Evolutionary conservation across 1,139 yeast genomes (phyloP).

Genomic region (Yamadazyma sp.): DNA sequence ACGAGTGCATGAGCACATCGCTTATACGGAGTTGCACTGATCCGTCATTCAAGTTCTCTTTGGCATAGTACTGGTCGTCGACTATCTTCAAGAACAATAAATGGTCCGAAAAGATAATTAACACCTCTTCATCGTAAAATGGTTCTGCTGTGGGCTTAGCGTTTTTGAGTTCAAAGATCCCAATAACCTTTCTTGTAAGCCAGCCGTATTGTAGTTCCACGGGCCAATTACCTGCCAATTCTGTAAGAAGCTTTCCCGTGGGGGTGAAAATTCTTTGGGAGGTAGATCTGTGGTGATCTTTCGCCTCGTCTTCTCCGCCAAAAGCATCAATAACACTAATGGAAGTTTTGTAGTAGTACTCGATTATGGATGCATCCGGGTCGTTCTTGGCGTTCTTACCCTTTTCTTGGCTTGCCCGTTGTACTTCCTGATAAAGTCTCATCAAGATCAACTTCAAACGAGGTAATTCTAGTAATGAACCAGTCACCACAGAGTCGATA

Average conservation of each 20-base stretch:
- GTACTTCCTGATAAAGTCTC: constrained; percentile 43
- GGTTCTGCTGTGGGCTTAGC: constrained; percentile 28
- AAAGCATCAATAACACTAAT: constrained; percentile 77
- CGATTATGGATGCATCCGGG: constrained; percentile 15
- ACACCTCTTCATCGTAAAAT: constrained; percentile 43
- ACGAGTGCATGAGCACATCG: constrained; percentile 84
- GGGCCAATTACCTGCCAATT: constrained; percentile 86
- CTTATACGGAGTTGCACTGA: constrained; percentile 62
- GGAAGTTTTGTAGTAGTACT: constrained; percentile 52
- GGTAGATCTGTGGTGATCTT: constrained; percentile 13
- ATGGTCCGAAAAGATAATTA: constrained; percentile 80
- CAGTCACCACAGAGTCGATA: constrained; percentile 68
- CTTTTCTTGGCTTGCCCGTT: constrained; percentile 10
- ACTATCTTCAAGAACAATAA: constrained; percentile 60
- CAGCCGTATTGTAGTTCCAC: constrained; percentile 83
- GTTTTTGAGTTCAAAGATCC: constrained; percentile 62
- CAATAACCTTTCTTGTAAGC: constrained; percentile 81
- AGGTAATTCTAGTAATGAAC: constrained; percentile 65
- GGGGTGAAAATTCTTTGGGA: constrained; percentile 78
- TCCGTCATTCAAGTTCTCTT: constrained; percentile 22
- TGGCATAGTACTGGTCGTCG: constrained; percentile 37
- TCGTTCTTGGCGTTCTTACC: background rate
- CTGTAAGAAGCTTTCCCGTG: constrained; percentile 83
- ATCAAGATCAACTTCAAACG: constrained; percentile 66
- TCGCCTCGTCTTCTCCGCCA: constrained; percentile 40